A percentile compares a stretch with the other conserved stretches of the same genome.
Evolutionary conservation across 2,329 filamentous ascomycete genomes (phyloP).

Genomic region (Cordyceps fumosorosea): DNA sequence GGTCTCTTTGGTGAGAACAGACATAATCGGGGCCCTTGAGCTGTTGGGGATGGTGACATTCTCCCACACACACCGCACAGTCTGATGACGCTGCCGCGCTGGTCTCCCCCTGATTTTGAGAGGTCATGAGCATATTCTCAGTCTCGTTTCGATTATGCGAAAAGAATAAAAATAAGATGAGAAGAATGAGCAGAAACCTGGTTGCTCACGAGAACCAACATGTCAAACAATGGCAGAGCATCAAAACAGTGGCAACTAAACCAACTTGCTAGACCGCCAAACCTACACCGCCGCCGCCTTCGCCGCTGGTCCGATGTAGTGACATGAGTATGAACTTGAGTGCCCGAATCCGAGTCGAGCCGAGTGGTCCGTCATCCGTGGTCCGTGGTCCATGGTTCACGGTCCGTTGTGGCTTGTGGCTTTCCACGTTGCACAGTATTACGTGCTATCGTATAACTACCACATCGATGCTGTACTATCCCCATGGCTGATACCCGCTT

Average conservation of each 20-base stretch:
- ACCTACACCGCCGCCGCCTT: neutral
- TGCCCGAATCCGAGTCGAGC: no score
- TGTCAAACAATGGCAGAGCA: neutral
- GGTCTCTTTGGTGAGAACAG: neutral
- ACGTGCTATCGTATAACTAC: neutral
- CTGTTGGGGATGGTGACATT: neutral
- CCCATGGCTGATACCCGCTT: neutral
- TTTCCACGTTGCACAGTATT: neutral
- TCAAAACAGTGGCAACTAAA: neutral
- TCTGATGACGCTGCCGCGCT: neutral
- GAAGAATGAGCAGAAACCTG: neutral
- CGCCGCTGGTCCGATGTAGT: neutral
- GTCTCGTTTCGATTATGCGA: constrained; percentile 11
- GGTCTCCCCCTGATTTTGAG: neutral
- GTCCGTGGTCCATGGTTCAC: no score
- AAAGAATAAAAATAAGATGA: neutral
- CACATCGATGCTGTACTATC: no score
- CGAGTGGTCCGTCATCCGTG: no score
- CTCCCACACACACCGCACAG: neutral
- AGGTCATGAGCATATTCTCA: constrained; percentile 5
- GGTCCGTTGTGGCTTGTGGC: neutral
- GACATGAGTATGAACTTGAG: neutral
- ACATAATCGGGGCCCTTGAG: neutral
- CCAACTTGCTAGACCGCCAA: neutral
- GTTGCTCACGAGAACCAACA: neutral